Conservation (phyloP, 2,329 filamentous ascomycete genomes). For the Fusarium aywerte region DNA sequence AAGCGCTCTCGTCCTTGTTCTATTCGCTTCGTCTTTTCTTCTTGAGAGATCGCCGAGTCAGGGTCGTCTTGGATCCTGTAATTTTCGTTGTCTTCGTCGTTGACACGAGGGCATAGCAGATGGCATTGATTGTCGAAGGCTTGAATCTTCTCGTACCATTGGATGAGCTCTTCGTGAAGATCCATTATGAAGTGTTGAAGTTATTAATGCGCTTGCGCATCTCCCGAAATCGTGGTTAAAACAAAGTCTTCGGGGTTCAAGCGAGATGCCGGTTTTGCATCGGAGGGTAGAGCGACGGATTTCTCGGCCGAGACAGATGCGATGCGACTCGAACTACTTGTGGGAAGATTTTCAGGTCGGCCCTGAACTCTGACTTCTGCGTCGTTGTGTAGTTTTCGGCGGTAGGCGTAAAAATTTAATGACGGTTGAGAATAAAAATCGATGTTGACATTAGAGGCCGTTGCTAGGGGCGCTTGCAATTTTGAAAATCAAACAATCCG, state of each 20-base stretch:
- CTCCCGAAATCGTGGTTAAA: slow-evolving; percentile 24
- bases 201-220: slow-evolving; percentile 31
- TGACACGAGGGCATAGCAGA: slow-evolving; percentile 73
- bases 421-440: slow-evolving; percentile 12
- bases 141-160: slow-evolving; percentile 58
- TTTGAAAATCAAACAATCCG: slow-evolving; percentile 16
- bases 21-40: slow-evolving; percentile 65
- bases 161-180: slow-evolving; percentile 54
- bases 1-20: slow-evolving; percentile 65
- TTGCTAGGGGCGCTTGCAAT: slow-evolving; percentile 34
- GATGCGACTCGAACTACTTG: neutral
- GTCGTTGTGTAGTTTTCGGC: neutral
- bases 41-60: slow-evolving; percentile 59
- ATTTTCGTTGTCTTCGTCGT: slow-evolving; percentile 70
- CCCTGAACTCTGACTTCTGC: neutral
- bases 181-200: slow-evolving; percentile 51
- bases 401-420: neutral
- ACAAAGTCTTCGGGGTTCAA: slow-evolving; percentile 7
- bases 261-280: slow-evolving; percentile 17
- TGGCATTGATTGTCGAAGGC: slow-evolving; percentile 64
- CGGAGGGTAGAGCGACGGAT: neutral
- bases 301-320: neutral
- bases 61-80: slow-evolving; percentile 65
- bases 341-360: neutral
- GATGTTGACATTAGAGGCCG: slow-evolving; percentile 16